A percentile compares a stretch with the other conserved stretches of the same genome.
Conservation (phyloP, 2,329 filamentous ascomycete genomes). For the Bipolaris sorokiniana region DNA sequence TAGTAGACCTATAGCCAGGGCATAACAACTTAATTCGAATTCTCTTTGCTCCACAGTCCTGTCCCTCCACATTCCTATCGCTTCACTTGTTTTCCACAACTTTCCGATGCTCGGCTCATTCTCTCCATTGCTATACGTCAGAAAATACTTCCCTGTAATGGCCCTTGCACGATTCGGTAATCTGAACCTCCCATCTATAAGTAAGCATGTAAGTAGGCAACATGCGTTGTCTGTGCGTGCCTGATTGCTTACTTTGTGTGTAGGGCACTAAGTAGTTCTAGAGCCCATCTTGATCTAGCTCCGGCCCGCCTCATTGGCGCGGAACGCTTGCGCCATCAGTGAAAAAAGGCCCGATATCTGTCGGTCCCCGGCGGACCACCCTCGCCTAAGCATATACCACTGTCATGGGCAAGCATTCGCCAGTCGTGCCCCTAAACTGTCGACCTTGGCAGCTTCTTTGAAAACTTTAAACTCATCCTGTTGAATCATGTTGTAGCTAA, state of each 20-base stretch:
- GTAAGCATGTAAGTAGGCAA: background rate
- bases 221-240: background rate
- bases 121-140: background rate
- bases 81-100: background rate
- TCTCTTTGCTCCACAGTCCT: background rate
- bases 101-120: background rate
- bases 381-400: background rate
- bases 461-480: background rate
- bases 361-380: background rate
- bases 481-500: background rate
- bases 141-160: background rate
- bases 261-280: background rate
- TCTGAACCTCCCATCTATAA: background rate
- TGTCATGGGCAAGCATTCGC: background rate
- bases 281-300: background rate
- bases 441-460: background rate
- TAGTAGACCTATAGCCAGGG: background rate
- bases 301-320: background rate
- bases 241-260: background rate
- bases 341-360: background rate
- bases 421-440: background rate
- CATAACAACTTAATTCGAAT: too few species aligned
- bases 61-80: background rate
- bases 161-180: background rate
- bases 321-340: background rate